Percentiles rank a stretch among this genome's conserved stretches.
phyloP scores from a whole-genome alignment of 2,329 filamentous ascomycete genomes.

The Macroventuria anomochaeta region DNA sequence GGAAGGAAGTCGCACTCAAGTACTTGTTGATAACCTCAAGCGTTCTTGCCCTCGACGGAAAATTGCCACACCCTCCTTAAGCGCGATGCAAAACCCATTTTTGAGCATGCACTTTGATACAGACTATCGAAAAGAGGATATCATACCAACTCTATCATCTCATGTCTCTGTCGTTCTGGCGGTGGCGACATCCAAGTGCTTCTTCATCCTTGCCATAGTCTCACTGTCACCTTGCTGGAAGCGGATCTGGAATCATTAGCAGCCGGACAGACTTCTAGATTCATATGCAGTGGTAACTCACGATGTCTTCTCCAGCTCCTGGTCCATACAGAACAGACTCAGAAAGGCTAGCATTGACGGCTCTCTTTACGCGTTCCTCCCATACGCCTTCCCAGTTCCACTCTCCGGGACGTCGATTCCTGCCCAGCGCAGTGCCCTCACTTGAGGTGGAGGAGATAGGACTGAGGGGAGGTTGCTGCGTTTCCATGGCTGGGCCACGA shows the following conservation, averaged over 20 bases:
- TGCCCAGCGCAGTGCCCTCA: slow-evolving; percentile 46
- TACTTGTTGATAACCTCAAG: not conserved
- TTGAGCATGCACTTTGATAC: not conserved
- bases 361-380: slow-evolving; percentile 85
- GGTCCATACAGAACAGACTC: slow-evolving; percentile 80
- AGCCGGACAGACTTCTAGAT: not conserved
- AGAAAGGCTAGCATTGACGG: slow-evolving; percentile 76
- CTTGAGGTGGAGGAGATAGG: slow-evolving; percentile 27
- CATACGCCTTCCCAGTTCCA: slow-evolving; percentile 99
- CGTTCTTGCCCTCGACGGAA: not conserved
- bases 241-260: slow-evolving; percentile 39
- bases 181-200: slow-evolving; percentile 30
- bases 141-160: not conserved
- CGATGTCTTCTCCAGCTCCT: slow-evolving; percentile 71
- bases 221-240: slow-evolving; percentile 47
- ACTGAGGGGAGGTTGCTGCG: slow-evolving; percentile 33
- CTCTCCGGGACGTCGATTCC: slow-evolving; percentile 72
- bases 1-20: not conserved
- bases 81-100: too few relatives aligned
- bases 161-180: slow-evolving; percentile 26
- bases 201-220: slow-evolving; percentile 41
- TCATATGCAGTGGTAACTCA: slow-evolving; percentile 47
- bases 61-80: not conserved
- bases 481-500: slow-evolving; percentile 55
- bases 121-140: not conserved